phyloP scores from a whole-genome alignment of 108 stramenopile species.

The Aurantiochytrium sp. region DNA sequence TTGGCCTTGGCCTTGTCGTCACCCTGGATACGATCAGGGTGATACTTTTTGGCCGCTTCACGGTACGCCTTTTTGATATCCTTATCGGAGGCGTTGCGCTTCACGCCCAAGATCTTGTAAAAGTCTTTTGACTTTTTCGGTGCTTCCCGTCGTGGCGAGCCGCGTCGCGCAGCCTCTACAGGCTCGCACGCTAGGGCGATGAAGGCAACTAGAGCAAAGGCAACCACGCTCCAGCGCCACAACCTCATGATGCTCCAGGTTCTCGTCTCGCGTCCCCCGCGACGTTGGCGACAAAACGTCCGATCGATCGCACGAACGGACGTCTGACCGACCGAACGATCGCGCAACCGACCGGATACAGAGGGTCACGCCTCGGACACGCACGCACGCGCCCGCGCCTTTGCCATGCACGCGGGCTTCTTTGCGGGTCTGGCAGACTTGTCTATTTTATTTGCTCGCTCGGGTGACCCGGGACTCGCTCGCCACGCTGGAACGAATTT shows the following conservation, averaged over 20 bases:
- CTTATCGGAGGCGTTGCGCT: background rate
- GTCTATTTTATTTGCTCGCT: too few relatives aligned
- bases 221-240: background rate
- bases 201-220: background rate
- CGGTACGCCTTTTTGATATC: slow-evolving; percentile 22
- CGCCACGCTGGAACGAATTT: too few relatives aligned
- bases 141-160: background rate
- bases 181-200: background rate
- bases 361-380: too few relatives aligned
- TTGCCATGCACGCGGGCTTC: too few relatives aligned
- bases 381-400: too few relatives aligned
- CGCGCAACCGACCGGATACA: too few relatives aligned
- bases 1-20: slow-evolving; percentile 19
- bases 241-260: background rate
- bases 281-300: too few relatives aligned
- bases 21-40: slow-evolving; percentile 11
- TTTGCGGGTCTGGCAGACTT: too few relatives aligned
- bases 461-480: too few relatives aligned
- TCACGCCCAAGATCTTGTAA: slow-evolving; percentile 7
- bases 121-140: background rate
- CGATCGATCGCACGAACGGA: too few relatives aligned
- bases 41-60: slow-evolving; percentile 22
- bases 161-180: background rate
- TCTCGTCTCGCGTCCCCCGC: too few relatives aligned
- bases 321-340: too few relatives aligned